Conservation (phyloP, 202 grass and related monocot genomes). For the Eragrostis tef region DNA sequence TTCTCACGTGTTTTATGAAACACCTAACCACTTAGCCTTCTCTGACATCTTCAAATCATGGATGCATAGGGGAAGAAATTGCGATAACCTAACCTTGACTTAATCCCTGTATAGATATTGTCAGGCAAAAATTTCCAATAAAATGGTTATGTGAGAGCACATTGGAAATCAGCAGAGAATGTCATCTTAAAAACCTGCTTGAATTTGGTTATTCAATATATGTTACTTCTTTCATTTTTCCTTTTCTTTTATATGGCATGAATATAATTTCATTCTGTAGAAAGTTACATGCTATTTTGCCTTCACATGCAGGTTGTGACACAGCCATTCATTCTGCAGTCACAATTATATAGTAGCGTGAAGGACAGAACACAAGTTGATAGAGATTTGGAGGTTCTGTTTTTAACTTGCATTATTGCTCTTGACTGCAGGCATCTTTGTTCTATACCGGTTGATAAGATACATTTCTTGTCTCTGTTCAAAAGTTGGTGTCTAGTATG, state of each 20-base stretch:
- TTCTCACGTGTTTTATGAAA: neutral
- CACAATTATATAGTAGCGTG: conserved; percentile 78
- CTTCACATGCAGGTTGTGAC: conserved; percentile 55
- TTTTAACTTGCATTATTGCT: conserved; percentile 37
- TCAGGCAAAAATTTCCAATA: neutral
- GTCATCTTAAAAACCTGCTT: neutral
- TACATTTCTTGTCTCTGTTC: conserved; percentile 1
- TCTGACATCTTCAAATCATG: neutral
- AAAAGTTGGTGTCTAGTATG: neutral
- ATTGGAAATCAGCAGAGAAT: neutral
- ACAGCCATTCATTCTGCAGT: conserved; percentile 74
- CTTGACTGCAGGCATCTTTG: neutral
- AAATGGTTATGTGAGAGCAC: neutral
- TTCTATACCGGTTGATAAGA: neutral
- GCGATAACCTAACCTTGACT: conserved; percentile 10
- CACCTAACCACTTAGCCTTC: neutral
- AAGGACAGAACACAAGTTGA: conserved; percentile 93
- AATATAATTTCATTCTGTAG: neutral
- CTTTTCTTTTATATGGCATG: conserved; percentile 7
- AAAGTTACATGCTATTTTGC: conserved; percentile 22
- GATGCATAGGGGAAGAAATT: neutral
- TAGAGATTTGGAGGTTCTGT: conserved; percentile 82
- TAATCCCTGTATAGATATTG: neutral
- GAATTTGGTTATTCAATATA: neutral
- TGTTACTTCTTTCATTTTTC: conserved; percentile 13